Evolutionary conservation across 176 grass and related monocot species (phyloP), one percentile per base, ranked within the genome.

Genomic region (Oryza meridionalis): DNA sequence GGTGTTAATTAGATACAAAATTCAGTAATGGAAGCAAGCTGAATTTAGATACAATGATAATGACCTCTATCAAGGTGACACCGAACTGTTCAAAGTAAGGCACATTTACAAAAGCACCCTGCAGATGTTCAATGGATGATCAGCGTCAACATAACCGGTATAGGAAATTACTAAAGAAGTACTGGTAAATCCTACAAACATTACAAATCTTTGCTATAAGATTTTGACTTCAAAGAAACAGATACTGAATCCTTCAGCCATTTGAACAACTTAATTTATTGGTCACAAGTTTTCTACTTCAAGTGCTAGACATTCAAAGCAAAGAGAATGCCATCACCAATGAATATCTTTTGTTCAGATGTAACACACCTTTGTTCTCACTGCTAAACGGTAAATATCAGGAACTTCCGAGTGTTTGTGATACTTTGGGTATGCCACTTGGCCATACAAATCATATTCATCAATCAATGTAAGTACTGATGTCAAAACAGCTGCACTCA

Each of bases 391-490:
- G 77, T 95, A 95, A 81, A 95, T 92, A 58, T 95, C 87, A 84
- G 88, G 88, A 90, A 95, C 85, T 90, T 95, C 93, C 7, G 79
- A 92, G 31, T 95, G 88, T 83, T 92, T 95, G 80, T 92, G 93
- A 89, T 84, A 85, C 61, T 95, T 95, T 37, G 93, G 93, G 81
- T 95, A 95, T 86, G 93, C 93, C 70, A 95, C 90, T 95, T 92
- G 90, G 73, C 93, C 93, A 84, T 92, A 95, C 10, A 95, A 45
- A 76, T 95, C 93, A 76, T 95, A 92, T 37, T 92, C 91, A 85
- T 95, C 93, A 76, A 92, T 92, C 75, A 95, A 86, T 50, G 90
- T 95, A 76, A 95, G 88, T 69, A 90, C 86, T 11, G 90, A 83
- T 70, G 88, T 88, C 88, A 95, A 90, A 75, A 95, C 90, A 81